Base-by-base conservation (phyloP, 139 green algal genomes). In the Chlamydomonas sp. region DNA sequence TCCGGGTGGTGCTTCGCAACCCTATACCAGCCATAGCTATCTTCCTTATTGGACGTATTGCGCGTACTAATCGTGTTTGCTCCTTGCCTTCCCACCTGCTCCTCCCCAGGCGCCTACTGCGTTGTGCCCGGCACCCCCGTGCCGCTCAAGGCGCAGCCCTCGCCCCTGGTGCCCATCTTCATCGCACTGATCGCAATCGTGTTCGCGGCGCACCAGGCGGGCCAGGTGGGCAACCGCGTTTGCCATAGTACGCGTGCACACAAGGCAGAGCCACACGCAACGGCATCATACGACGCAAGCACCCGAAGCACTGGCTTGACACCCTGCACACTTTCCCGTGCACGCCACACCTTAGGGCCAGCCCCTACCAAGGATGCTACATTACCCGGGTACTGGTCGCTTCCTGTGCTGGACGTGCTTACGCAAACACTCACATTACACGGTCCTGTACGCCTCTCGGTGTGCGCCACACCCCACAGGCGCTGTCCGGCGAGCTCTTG, bases 71-170 rank as follows among this genome's bases (percentile, higher is more conserved):
- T 8, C 17, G 62, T 83, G 62, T 31, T 3, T n/a, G 0, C 79
- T 20, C 78, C 78, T 71, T 2, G 5, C 71, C 14, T 49, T 49
- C 80, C 58, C 61, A 67, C 69, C 67, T 16, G 6, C 31, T 49
- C 76, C 18, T 4, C 57, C 49, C 17, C 67, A 89, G 78, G 77
- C 80, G 72, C 78, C 3, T 91, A 49, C 80, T 64, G 1, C 16
- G 68, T 81, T 57, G 5, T 20, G 5, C 78, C 88, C 58, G 88
- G 85, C 58, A 77, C 80, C 67, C 74, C 67, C 0, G 62, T 89
- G 31, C 91, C 90, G 1, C 92, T 94, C 62, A 73, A 79, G 73
- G 9, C 75, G 6, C 87, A 92, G 86, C 81, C 86, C 60, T 94
- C 92, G 0, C 93, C 94, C 8, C 68, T 91, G 2, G 10, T 93